Conservation (phyloP, 495 filamentous ascomycete species). For the Venustampulla echinocandica region DNA sequence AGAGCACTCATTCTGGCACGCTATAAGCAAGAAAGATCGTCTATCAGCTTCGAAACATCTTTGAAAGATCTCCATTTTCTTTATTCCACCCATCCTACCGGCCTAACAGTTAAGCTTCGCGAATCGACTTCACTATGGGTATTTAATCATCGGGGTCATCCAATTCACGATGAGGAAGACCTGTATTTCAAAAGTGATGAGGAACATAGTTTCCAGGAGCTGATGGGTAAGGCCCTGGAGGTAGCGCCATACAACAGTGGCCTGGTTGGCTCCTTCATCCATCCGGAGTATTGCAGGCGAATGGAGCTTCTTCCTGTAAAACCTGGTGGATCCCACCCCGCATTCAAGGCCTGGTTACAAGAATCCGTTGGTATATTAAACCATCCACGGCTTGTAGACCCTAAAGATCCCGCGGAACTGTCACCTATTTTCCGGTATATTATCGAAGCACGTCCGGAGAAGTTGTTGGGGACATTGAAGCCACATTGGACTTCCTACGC, state of each 20-base stretch:
- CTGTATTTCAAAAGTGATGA: conserved; percentile 9
- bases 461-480: conserved; percentile 8
- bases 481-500: conserved; percentile 7
- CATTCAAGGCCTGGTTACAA: conserved; percentile 7
- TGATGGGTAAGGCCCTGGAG: not conserved
- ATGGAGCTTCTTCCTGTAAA: no score
- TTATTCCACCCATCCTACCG: conserved; percentile 2
- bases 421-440: conserved; percentile 7
- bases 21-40: not conserved
- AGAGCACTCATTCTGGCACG: conserved; percentile 2
- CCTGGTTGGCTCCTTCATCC: conserved; percentile 5
- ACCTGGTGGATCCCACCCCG: no score
- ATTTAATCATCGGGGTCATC: conserved; percentile 1
- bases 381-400: conserved; percentile 7
- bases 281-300: no score
- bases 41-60: not conserved
- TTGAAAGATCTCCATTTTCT: conserved; percentile 8
- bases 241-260: not conserved
- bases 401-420: conserved; percentile 4
- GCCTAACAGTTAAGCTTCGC: not conserved
- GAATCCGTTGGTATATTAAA: conserved; percentile 1
- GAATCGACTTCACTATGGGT: conserved; percentile 2
- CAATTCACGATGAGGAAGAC: conserved; percentile 2
- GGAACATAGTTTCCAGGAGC: conserved; percentile 2
- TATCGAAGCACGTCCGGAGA: conserved; percentile 5